A percentile compares a stretch with the other conserved stretches of the same genome.
Conservation (phyloP, 495 filamentous ascomycete genomes). For the Aspergillus panamensis region DNA sequence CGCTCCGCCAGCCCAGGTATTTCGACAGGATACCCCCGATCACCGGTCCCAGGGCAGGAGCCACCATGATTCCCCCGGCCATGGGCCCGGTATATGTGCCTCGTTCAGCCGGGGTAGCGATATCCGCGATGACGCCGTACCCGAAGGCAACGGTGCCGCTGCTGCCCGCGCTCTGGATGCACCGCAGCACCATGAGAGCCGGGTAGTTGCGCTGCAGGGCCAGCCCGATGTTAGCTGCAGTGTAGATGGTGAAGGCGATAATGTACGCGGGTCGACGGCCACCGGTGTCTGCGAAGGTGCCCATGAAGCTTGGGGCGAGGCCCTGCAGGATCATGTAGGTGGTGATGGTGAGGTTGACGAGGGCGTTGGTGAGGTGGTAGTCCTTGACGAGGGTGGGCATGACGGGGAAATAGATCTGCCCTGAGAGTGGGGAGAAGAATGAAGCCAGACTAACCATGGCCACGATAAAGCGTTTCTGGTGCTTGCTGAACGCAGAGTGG, state of each 20-base stretch:
- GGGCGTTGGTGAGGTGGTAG: slow-evolving; percentile 52
- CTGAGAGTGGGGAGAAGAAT: slow-evolving; percentile 58
- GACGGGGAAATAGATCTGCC: slow-evolving; percentile 71
- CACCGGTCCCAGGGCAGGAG: slow-evolving; percentile 37
- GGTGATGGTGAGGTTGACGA: slow-evolving; percentile 67
- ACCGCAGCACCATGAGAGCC: slow-evolving; percentile 58
- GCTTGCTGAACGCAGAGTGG: slow-evolving; percentile 54
- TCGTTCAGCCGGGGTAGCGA: slow-evolving; percentile 54
- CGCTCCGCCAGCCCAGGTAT: slow-evolving; percentile 37
- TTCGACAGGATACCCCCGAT: slow-evolving; percentile 39
- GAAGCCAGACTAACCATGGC: slow-evolving; percentile 50
- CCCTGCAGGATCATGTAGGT: slow-evolving; percentile 64
- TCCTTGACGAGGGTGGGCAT: slow-evolving; percentile 54
- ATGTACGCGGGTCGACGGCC: slow-evolving; percentile 61
- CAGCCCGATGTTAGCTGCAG: slow-evolving; percentile 60
- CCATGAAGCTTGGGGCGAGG: slow-evolving; percentile 55
- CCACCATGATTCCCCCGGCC: slow-evolving; percentile 26
- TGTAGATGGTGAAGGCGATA: slow-evolving; percentile 54
- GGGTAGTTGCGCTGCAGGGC: slow-evolving; percentile 58
- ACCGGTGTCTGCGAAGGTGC: slow-evolving; percentile 56
- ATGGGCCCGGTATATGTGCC: slow-evolving; percentile 55
- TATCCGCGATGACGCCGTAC: slow-evolving; percentile 60
- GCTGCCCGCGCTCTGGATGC: slow-evolving; percentile 60
- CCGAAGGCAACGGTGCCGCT: slow-evolving; percentile 51
- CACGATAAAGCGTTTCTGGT: slow-evolving; percentile 57